Percentiles rank a stretch among this genome's conserved stretches.
Evolutionary conservation across 1,284 basidiomycete genomes (phyloP).

Genomic region (Chalciporus sp.): DNA sequence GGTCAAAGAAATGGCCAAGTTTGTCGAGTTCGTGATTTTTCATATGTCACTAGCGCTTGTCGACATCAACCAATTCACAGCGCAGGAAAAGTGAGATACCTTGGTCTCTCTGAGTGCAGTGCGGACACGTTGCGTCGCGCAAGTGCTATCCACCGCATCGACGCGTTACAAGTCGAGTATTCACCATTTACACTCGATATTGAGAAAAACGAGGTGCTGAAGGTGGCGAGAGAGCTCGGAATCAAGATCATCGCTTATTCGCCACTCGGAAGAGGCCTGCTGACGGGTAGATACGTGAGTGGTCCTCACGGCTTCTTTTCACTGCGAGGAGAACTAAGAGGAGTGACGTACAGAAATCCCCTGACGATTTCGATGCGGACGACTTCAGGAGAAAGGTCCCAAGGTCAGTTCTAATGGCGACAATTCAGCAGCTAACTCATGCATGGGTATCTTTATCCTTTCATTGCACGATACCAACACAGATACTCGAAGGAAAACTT

Average conservation of each 20-base stretch:
- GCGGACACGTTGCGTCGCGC: constrained; percentile 49
- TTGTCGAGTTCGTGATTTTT: constrained; percentile 31
- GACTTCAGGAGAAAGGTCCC: constrained; percentile 36
- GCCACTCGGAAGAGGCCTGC: constrained; percentile 45
- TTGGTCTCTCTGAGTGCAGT: constrained; percentile 50
- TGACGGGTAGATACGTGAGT: constrained; percentile 43
- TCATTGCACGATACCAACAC: background rate
- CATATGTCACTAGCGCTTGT: background rate
- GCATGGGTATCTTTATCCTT: background rate
- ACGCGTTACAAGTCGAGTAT: constrained; percentile 49
- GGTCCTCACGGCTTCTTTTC: too few relatives aligned
- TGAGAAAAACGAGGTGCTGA: constrained; percentile 31
- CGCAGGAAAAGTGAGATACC: constrained; percentile 43
- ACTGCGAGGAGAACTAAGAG: background rate
- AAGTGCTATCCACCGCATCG: constrained; percentile 40
- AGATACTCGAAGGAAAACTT: constrained; percentile 42
- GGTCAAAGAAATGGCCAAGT: constrained; percentile 36
- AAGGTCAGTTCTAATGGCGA: constrained; percentile 8
- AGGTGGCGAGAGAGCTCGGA: constrained; percentile 33
- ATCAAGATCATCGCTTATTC: constrained; percentile 44
- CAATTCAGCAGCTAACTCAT: background rate
- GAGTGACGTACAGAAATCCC: constrained; percentile 30
- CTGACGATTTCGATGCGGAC: constrained; percentile 43
- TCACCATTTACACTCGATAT: constrained; percentile 44
- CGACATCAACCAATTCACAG: constrained; percentile 10